Conservation (phyloP, 164 flowering plant species). For the Vitis vinifera region DNA sequence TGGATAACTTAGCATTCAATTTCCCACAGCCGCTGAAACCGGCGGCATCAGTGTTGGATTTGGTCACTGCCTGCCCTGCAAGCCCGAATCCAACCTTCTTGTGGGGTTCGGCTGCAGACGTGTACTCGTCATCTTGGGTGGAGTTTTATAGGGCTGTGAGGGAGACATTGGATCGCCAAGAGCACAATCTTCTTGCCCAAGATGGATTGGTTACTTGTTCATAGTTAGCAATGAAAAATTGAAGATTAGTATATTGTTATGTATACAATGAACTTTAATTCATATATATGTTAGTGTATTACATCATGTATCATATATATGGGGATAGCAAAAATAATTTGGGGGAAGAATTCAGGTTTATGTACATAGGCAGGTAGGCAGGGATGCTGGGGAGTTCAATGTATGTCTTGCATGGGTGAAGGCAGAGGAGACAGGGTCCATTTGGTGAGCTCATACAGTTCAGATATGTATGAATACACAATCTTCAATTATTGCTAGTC, state of each 20-base stretch:
- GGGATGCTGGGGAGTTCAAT: conserved; percentile 13
- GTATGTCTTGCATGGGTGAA: not conserved
- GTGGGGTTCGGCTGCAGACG: conserved; percentile 44
- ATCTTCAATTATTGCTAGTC: conserved; percentile 8
- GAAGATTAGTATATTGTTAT: not conserved
- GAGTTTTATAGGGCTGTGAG: conserved; percentile 70
- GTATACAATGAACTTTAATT: conserved; percentile 3
- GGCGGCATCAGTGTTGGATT: conserved; percentile 74
- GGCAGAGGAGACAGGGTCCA: not conserved
- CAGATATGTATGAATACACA: conserved; percentile 21
- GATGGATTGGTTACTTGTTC: conserved; percentile 61
- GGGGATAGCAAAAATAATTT: conserved; percentile 13
- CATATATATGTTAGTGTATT: conserved; percentile 10
- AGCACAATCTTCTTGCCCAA: conserved; percentile 31
- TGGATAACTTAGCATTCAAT: conserved; percentile 83
- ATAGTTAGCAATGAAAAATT: conserved; percentile 20
- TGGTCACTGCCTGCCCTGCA: conserved; percentile 78
- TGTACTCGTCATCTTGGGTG: conserved; percentile 70
- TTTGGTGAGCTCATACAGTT: conserved; percentile 22
- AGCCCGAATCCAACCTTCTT: conserved; percentile 87
- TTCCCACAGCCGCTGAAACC: conserved; percentile 68
- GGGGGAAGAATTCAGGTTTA: conserved; percentile 6
- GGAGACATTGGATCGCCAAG: conserved; percentile 54
- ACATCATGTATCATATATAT: conserved; percentile 23
- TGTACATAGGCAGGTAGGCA: conserved; percentile 30